Percentiles rank a stretch among this genome's conserved stretches.
These are phyloP conservation scores for Paramecium sexaurelia DNA, from an alignment of 73 alveolate genomes.

Conservation along the genomic window DNA sequence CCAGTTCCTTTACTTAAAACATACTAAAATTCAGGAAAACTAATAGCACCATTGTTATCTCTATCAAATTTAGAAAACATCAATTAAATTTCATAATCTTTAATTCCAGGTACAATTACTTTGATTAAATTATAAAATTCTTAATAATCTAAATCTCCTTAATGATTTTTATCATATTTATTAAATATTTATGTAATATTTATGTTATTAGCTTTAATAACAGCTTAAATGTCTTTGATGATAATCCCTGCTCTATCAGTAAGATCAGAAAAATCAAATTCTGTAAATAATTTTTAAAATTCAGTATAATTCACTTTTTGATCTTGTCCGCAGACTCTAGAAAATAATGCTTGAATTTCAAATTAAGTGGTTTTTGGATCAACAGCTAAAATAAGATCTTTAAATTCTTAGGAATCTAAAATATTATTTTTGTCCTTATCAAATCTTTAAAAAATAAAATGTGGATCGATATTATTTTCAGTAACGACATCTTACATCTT, in stretches of 20 bases:
- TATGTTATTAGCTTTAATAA: constrained; percentile 60
- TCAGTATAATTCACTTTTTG: constrained; percentile 39
- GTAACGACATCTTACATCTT: constrained; percentile 48
- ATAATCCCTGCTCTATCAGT: constrained; percentile 60
- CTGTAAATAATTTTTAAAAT: constrained; percentile 58
- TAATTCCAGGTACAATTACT: constrained; percentile 58
- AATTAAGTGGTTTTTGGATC: constrained; percentile 16
- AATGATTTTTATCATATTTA: constrained; percentile 50
- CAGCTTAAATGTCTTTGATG: constrained; percentile 58
- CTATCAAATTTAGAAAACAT: constrained; percentile 60
- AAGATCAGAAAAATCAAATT: constrained; percentile 62
- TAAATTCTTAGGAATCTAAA: constrained; percentile 46
- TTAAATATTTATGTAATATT: constrained; percentile 53
- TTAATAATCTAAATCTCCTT: constrained; percentile 60
- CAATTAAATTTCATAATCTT: constrained; percentile 61
- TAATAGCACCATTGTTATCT: constrained; percentile 30
- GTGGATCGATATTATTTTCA: constrained; percentile 37
- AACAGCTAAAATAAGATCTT: neutral
- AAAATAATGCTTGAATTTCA: constrained; percentile 20
- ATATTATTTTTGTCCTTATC: constrained; percentile 39
- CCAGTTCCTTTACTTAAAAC: constrained; percentile 54
- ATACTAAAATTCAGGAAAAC: constrained; percentile 63
- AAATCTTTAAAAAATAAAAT: constrained; percentile 24
- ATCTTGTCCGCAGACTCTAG: constrained; percentile 32
- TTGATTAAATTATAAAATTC: constrained; percentile 55